These are phyloP conservation scores for Xylaria sp. DNA, from an alignment of 2,329 filamentous ascomycete genomes.

Conservation along the genomic window DNA sequence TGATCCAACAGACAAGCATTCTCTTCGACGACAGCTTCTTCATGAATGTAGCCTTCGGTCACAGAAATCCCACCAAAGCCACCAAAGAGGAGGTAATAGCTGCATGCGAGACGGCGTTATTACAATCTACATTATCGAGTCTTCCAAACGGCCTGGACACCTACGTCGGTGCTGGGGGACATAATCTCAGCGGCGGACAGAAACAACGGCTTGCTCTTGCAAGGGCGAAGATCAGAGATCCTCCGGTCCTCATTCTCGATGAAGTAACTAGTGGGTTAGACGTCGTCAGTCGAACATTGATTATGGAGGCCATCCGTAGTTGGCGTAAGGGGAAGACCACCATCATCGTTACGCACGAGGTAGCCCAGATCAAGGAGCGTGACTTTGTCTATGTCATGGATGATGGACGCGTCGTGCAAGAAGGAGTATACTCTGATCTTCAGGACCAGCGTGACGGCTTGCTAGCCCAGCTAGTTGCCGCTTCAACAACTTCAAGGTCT, in stretches of 20 bases:
- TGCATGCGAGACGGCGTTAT: conserved; percentile 61
- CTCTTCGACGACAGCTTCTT: conserved; percentile 78
- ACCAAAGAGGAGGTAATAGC: conserved; percentile 50
- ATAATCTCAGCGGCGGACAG: conserved; percentile 76
- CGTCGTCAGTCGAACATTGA: conserved; percentile 57
- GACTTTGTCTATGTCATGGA: conserved; percentile 82
- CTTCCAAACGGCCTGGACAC: conserved; percentile 71
- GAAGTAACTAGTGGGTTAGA: conserved; percentile 86
- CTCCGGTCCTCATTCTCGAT: conserved; percentile 77
- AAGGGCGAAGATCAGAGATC: conserved; percentile 68
- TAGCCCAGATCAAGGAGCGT: conserved; percentile 63
- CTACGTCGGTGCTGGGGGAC: conserved; percentile 62
- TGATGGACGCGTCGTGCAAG: conserved; percentile 59
- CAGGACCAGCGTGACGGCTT: conserved; percentile 37
- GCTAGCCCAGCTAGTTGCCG: conserved; percentile 41
- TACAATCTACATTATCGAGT: conserved; percentile 60
- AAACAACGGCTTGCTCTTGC: conserved; percentile 77
- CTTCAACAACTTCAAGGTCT: conserved; percentile 13
- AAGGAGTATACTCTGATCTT: conserved; percentile 59
- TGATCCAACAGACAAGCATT: conserved; percentile 76
- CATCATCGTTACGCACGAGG: conserved; percentile 88
- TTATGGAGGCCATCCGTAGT: conserved; percentile 68
- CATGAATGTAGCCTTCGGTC: conserved; percentile 72
- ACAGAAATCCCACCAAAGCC: conserved; percentile 43
- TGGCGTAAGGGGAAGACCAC: conserved; percentile 83